Evolutionary conservation across 345 rosid genomes (phyloP).

Genomic region (Aethionema arabicum): DNA sequence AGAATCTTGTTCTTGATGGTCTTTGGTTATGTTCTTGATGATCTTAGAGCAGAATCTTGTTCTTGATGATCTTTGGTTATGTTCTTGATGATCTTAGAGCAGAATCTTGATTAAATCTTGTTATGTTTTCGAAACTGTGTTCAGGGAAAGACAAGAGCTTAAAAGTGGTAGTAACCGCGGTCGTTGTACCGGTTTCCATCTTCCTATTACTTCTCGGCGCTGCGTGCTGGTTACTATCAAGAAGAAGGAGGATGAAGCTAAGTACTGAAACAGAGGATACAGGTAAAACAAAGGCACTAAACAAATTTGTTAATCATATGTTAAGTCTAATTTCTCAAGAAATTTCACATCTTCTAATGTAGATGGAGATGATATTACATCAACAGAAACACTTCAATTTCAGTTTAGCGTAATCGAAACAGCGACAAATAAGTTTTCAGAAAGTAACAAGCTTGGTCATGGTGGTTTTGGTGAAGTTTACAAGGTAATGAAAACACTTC

Average conservation of each 20-base stretch:
- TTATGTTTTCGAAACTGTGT: slow-evolving; percentile 15
- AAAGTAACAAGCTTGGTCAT: slow-evolving; percentile 55
- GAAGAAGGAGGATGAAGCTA: slow-evolving; percentile 37
- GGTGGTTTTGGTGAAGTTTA: slow-evolving; percentile 79
- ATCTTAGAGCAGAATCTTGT: neutral
- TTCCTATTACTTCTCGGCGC: slow-evolving; percentile 31
- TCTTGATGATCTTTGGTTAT: neutral
- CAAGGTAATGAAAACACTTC: slow-evolving; percentile 38
- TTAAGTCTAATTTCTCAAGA: neutral
- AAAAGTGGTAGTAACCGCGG: slow-evolving; percentile 30
- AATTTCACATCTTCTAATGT: neutral
- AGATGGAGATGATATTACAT: slow-evolving; percentile 40
- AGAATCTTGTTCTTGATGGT: too few species aligned
- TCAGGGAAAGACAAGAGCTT: slow-evolving; percentile 38
- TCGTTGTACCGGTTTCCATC: slow-evolving; percentile 35
- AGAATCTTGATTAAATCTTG: neutral
- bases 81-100: neutral
- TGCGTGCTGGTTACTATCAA: slow-evolving; percentile 33
- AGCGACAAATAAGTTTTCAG: slow-evolving; percentile 54
- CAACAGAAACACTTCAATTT: slow-evolving; percentile 46
- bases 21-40: neutral
- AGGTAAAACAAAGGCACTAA: slow-evolving; percentile 30
- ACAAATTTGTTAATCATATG: neutral
- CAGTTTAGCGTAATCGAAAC: slow-evolving; percentile 41
- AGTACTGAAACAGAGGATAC: slow-evolving; percentile 26